A percentile compares a stretch with the other conserved stretches of the same genome.
Conservation (phyloP, 2,329 filamentous ascomycete genomes). For the Colletotrichum gigasporum region DNA sequence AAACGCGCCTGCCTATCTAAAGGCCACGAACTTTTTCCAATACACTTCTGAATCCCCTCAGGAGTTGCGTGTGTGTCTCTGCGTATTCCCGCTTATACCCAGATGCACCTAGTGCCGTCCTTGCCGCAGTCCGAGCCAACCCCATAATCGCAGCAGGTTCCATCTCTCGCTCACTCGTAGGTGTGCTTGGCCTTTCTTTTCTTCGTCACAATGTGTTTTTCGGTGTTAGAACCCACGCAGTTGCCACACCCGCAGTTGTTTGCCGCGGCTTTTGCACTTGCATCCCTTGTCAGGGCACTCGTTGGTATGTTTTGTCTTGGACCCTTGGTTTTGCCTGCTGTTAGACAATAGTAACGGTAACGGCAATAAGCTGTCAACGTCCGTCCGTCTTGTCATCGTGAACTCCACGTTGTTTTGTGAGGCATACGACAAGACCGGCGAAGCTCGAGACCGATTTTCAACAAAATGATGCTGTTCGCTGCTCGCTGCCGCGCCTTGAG, state of each 20-base stretch:
- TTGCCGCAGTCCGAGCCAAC: slow-evolving; percentile 34
- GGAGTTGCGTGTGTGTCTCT: not conserved
- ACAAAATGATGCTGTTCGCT: no score
- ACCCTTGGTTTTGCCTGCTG: no score
- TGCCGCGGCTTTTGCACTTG: slow-evolving; percentile 36
- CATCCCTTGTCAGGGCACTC: slow-evolving; percentile 38
- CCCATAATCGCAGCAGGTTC: slow-evolving; percentile 37
- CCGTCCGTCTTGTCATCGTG: no score
- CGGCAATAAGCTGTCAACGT: no score
- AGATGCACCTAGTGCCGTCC: slow-evolving; percentile 19
- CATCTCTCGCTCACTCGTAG: slow-evolving; percentile 36
- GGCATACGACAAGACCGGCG: no score
- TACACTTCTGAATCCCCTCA: not conserved
- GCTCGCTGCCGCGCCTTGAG: no score
- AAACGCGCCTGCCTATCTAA: not conserved
- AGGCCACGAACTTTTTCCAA: not conserved
- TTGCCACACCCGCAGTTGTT: slow-evolving; percentile 37
- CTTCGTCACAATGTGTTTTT: slow-evolving; percentile 30
- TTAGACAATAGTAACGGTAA: no score
- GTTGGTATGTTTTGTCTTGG: no score
- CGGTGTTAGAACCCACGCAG: slow-evolving; percentile 34
- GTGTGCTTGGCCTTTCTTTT: slow-evolving; percentile 36
- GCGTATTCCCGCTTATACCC: not conserved
- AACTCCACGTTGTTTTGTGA: no score
- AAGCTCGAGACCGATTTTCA: no score